A percentile compares a stretch with the other conserved stretches of the same genome.
Evolutionary conservation across 2,329 filamentous ascomycete species (phyloP).

Genomic region (Fonsecaea pedrosoi): DNA sequence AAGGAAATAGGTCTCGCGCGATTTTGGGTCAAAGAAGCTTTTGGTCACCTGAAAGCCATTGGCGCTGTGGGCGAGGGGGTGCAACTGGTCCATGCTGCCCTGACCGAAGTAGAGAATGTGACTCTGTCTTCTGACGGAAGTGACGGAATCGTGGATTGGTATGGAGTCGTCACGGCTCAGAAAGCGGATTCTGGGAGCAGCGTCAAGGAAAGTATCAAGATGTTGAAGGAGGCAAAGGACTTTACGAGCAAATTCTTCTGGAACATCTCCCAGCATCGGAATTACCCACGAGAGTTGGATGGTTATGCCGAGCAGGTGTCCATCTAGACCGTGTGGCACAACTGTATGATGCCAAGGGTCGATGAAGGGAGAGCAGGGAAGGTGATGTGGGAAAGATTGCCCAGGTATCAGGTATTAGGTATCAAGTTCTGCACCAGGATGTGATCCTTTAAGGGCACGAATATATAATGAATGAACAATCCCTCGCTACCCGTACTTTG

Average conservation of each 20-base stretch:
- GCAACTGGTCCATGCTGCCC: conserved; percentile 62
- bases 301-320: conserved; percentile 58
- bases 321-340: conserved; percentile 5
- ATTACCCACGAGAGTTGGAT: conserved; percentile 75
- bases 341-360: not conserved
- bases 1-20: conserved; percentile 73
- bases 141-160: conserved; percentile 66
- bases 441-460: not conserved
- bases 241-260: conserved; percentile 76
- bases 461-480: not conserved
- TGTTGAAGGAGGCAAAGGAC: conserved; percentile 70
- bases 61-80: conserved; percentile 77
- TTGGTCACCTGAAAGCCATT: conserved; percentile 81
- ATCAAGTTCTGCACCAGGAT: not conserved
- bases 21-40: conserved; percentile 80
- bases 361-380: not conserved
- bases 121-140: conserved; percentile 53
- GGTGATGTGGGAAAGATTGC: conserved; percentile 20
- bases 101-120: conserved; percentile 56
- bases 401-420: conserved; percentile 5
- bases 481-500: too few species aligned
- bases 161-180: conserved; percentile 76
- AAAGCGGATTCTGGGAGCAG: conserved; percentile 53
- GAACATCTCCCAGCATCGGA: conserved; percentile 73
- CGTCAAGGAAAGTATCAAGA: conserved; percentile 66